Base-by-base conservation (phyloP, 169 alveolate genomes). In the Plasmodium knowlesi region DNA sequence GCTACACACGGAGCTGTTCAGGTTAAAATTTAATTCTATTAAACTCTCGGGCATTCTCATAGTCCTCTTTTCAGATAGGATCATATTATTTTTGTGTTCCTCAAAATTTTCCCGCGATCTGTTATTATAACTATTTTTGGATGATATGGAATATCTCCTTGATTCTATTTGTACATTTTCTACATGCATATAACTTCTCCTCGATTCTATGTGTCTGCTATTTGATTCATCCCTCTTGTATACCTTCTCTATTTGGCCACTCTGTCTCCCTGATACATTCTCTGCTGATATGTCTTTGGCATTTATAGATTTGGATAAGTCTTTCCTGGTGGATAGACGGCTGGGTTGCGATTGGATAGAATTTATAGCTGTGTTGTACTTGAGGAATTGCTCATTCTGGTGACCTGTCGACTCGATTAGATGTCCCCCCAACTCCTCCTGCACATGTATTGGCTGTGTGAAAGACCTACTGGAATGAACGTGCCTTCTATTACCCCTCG, bases 171-270 rank as follows among this genome's bases (percentile, higher is more conserved):
- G 22, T 9, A 41, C n/a, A n/a, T 46, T 81, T 2, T 6, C 19
- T 50, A 28, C n/a, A 22, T 81, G 41, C 74, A 43, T 83, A 43
- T 39, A 70, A 43, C 74, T 83, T 71, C 72, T 83, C 50, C 83
- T 30, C 3, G 30, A 9, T 83, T 83, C 92, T 28, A 43, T 41
- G n/a, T 5, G 28, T n/a, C n/a, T 80, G 46, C 16, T 46, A 28
- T 79, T 78, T 78, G 84, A 78, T 12, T 25, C 22, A 10, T 34
- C n/a, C 28, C 14, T 78, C 16, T 5, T 78, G 57, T 80, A 80
- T 22, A 3, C 43, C 34, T 43, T 32, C 46, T 80, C 73, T 80
- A 43, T 16, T 16, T 80, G 28, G 34, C 19, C 61, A 81, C 61
- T 80, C 28, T 80, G 22, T 16, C 37, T 72, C 28, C 12, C 43